phyloP scores from a whole-genome alignment of 352 stramenopile species.

The Elongisporangium anandrum region DNA sequence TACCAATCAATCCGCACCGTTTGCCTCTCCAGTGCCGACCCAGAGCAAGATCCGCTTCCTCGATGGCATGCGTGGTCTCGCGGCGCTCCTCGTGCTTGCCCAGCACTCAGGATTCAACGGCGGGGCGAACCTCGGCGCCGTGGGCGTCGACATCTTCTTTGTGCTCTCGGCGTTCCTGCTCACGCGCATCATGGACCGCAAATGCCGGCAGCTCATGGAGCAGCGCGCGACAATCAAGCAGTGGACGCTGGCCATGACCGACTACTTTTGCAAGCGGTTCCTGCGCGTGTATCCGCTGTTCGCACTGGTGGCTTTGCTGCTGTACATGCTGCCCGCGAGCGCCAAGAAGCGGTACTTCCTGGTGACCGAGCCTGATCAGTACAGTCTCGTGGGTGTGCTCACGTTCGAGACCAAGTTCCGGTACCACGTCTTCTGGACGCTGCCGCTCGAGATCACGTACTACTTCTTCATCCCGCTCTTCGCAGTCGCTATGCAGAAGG shows the following conservation, averaged over 20 bases:
- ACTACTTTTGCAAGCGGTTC: constrained; percentile 50
- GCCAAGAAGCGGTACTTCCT: constrained; percentile 27
- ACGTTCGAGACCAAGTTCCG: constrained; percentile 27
- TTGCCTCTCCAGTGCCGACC: background rate
- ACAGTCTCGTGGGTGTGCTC: constrained; percentile 37
- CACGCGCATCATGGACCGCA: constrained; percentile 36
- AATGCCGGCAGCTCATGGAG: constrained; percentile 15
- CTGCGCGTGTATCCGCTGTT: constrained; percentile 58
- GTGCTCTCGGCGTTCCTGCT: constrained; percentile 41
- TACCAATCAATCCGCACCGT: background rate
- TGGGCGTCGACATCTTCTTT: constrained; percentile 40
- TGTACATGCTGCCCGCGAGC: constrained; percentile 27
- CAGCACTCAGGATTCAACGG: constrained; percentile 25
- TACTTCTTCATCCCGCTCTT: constrained; percentile 41
- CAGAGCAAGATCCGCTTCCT: constrained; percentile 30
- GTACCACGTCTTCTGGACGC: constrained; percentile 51
- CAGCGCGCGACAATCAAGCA: constrained; percentile 12
- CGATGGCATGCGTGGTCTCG: constrained; percentile 34
- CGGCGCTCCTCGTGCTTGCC: constrained; percentile 25
- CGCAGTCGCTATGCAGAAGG: constrained; percentile 15
- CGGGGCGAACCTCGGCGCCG: constrained; percentile 19
- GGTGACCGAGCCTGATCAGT: constrained; percentile 21
- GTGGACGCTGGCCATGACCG: constrained; percentile 17
- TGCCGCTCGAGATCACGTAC: constrained; percentile 46
- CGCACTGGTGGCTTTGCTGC: constrained; percentile 15